These are phyloP conservation scores for Micractinium conductrix DNA, from an alignment of 139 green algal species.

Conservation along the genomic window DNA sequence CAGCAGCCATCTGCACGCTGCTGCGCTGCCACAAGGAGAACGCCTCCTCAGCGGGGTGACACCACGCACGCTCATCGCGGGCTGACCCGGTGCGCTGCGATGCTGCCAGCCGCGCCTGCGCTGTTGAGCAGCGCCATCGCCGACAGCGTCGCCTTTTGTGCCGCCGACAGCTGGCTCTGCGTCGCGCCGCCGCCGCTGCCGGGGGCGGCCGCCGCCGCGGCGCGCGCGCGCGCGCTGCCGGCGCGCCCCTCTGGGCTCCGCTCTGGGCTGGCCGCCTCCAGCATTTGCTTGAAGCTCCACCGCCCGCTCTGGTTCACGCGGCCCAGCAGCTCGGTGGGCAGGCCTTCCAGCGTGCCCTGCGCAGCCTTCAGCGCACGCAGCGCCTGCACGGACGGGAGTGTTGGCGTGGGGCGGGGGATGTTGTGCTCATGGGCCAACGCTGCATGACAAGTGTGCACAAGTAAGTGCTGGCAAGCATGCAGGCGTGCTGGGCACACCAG, in stretches of 20 bases:
- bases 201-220: neutral
- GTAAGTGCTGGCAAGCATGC: no score
- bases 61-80: neutral
- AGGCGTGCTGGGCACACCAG: no score
- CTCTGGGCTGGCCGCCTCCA: conserved; percentile 9
- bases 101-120: no score
- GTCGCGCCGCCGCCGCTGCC: neutral
- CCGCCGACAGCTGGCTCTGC: conserved; percentile 14
- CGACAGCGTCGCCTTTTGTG: conserved; percentile 13
- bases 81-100: conserved; percentile 8
- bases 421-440: no score
- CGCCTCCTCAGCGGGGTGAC: neutral
- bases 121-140: conserved; percentile 8
- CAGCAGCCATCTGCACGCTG: no score
- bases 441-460: no score
- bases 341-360: conserved; percentile 60
- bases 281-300: conserved; percentile 30
- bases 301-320: conserved; percentile 18
- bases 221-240: neutral
- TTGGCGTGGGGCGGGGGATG: no score
- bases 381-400: no score
- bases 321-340: conserved; percentile 60
- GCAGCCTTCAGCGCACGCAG: conserved; percentile 58
- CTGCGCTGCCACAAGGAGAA: neutral
- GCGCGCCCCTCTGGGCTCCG: neutral